phyloP scores from a whole-genome alignment of 306 rosid genomes.

The Cicer arietinum region DNA sequence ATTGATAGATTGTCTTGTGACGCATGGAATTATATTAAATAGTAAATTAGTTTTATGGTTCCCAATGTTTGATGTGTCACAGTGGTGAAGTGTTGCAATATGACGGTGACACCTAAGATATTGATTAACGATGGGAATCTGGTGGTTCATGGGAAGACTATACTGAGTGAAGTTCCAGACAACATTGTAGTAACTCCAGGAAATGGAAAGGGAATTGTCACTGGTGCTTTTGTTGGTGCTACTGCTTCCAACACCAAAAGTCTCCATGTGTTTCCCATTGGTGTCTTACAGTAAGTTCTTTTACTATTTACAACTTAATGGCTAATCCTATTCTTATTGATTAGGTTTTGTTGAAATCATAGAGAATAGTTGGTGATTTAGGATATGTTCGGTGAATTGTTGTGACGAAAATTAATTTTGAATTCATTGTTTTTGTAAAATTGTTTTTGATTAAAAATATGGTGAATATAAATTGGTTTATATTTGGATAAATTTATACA shows the following conservation, averaged over 20 bases:
- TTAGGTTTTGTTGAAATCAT: slow-evolving; percentile 10
- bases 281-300: slow-evolving; percentile 77
- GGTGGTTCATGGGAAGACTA: slow-evolving; percentile 85
- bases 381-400: no score
- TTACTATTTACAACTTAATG: neutral
- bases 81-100: slow-evolving; percentile 58
- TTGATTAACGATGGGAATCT: slow-evolving; percentile 72
- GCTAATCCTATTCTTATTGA: neutral
- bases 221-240: slow-evolving; percentile 89
- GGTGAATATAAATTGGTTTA: no score
- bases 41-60: neutral
- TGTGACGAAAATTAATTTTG: no score
- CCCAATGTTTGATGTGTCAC: slow-evolving; percentile 25
- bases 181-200: slow-evolving; percentile 78
- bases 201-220: slow-evolving; percentile 61
- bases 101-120: slow-evolving; percentile 81
- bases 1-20: neutral
- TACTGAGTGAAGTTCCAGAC: slow-evolving; percentile 78
- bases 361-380: no score
- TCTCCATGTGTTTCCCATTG: slow-evolving; percentile 85
- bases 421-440: no score
- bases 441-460: no score
- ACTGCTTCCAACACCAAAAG: slow-evolving; percentile 70
- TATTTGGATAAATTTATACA: no score
- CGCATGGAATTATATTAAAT: neutral